phyloP scores from a whole-genome alignment of 768 basidiomycete species.

The Gymnopilus dilepis region DNA sequence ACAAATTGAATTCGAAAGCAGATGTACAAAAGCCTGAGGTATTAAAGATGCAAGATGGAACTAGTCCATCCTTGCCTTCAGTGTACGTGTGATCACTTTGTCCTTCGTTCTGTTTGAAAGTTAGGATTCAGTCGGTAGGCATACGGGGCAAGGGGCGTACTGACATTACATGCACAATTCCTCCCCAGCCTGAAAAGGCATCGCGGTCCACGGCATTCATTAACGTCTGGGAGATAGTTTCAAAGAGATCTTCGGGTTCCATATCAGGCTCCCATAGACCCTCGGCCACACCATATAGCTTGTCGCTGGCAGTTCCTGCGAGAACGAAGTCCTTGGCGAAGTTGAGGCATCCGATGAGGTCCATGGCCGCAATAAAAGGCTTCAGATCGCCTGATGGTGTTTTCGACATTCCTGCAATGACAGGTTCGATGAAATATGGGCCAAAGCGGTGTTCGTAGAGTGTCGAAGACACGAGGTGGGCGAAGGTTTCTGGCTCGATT shows the following conservation, averaged over 20 bases:
- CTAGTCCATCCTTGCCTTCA: constrained; percentile 94
- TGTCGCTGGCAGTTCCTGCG: constrained; percentile 88
- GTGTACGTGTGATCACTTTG: constrained; percentile 78
- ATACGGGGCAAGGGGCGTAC: constrained; percentile 33
- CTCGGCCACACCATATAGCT: constrained; percentile 96
- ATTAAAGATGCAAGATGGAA: constrained; percentile 18
- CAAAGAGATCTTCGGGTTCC: constrained; percentile 95
- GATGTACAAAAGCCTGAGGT: constrained; percentile 14
- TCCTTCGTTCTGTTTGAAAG: constrained; percentile 64
- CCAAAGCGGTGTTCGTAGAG: constrained; percentile 96
- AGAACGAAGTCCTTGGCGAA: constrained; percentile 98
- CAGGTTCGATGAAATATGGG: constrained; percentile 96
- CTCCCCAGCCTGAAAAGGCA: constrained; percentile 97
- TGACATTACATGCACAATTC: constrained; percentile 93
- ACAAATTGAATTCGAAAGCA: constrained; percentile 12
- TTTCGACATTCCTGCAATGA: constrained; percentile 89
- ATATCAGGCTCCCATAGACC: constrained; percentile 98
- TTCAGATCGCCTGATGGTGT: constrained; percentile 72
- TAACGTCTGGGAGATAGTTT: constrained; percentile 96
- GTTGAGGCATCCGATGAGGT: constrained; percentile 92
- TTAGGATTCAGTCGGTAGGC: constrained; percentile 9
- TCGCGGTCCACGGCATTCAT: constrained; percentile 96
- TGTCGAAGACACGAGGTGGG: constrained; percentile 93
- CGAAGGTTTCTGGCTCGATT: constrained; percentile 95
- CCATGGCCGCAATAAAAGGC: constrained; percentile 95